A percentile compares a stretch with the other conserved stretches of the same genome.
Conservation (phyloP, 2,329 filamentous ascomycete genomes). For the Hymenoscyphus fraxineus region DNA sequence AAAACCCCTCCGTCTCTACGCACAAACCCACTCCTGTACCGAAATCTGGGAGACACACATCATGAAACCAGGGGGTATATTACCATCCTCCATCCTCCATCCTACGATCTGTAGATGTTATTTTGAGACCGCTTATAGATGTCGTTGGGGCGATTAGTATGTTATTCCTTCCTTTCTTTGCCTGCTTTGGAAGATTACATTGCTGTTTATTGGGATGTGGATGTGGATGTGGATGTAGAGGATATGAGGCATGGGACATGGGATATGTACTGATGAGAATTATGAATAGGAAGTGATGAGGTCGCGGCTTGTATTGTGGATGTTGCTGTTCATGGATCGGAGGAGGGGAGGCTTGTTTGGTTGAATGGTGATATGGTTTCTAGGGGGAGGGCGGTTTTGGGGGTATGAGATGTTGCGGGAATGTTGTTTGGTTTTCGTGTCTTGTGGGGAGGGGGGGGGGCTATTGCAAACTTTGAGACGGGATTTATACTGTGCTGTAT, state of each 20-base stretch:
- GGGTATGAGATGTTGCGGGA: no score
- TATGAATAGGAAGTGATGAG: conserved; percentile 1
- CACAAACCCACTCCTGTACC: background rate
- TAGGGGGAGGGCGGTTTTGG: background rate
- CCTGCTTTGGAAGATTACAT: no score
- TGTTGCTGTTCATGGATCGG: conserved; percentile 3
- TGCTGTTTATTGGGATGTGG: background rate
- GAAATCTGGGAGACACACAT: conserved; percentile 4
- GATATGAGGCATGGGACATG: background rate
- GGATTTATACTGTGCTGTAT: no score
- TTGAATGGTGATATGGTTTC: background rate
- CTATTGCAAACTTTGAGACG: no score
- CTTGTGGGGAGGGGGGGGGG: no score
- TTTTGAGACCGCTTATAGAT: conserved; percentile 4
- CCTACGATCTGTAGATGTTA: no score
- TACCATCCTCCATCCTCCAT: background rate
- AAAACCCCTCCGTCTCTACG: background rate
- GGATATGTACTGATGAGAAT: background rate
- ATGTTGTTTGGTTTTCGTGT: no score
- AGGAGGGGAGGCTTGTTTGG: background rate
- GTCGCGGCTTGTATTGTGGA: conserved; percentile 8
- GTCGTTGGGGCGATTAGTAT: conserved; percentile 6
- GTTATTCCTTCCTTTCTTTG: background rate
- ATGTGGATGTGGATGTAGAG: background rate
- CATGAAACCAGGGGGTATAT: conserved; percentile 6